Evolutionary conservation across 441 rosid species (phyloP).

Genomic region (Viola pubescens): DNA sequence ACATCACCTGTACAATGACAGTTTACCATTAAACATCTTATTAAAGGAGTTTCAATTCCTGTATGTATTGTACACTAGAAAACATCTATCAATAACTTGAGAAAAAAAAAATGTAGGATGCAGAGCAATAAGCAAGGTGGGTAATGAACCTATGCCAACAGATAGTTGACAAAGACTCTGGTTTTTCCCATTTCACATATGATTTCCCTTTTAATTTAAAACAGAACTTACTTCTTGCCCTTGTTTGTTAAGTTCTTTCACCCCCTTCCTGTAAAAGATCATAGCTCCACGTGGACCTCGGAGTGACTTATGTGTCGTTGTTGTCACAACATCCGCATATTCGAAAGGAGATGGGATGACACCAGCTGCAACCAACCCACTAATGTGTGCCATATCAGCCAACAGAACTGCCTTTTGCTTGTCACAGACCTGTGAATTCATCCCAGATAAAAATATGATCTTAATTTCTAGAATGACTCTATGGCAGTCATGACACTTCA

Average conservation of each 20-base stretch:
- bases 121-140: background rate
- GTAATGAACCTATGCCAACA: background rate
- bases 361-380: conserved; percentile 95
- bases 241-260: conserved; percentile 79
- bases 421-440: conserved; percentile 69
- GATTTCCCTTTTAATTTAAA: conserved; percentile 2
- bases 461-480: background rate
- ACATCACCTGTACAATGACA: conserved; percentile 54
- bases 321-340: conserved; percentile 94
- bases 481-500: background rate
- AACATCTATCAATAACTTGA: background rate
- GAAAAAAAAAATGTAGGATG: background rate
- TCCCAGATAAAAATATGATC: conserved; percentile 10
- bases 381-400: conserved; percentile 98
- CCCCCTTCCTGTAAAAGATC: conserved; percentile 94
- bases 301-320: conserved; percentile 95
- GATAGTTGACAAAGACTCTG: background rate
- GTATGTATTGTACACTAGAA: no score
- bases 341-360: conserved; percentile 97
- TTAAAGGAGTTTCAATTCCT: background rate
- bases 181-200: background rate
- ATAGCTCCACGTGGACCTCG: conserved; percentile 99
- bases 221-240: conserved; percentile 70
- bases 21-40: conserved; percentile 6
- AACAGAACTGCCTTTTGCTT: conserved; percentile 80